Evolutionary conservation across 78 protist species (phyloP), one percentile per base, ranked within the genome.

Genomic region (Polysphondylium violaceum): DNA sequence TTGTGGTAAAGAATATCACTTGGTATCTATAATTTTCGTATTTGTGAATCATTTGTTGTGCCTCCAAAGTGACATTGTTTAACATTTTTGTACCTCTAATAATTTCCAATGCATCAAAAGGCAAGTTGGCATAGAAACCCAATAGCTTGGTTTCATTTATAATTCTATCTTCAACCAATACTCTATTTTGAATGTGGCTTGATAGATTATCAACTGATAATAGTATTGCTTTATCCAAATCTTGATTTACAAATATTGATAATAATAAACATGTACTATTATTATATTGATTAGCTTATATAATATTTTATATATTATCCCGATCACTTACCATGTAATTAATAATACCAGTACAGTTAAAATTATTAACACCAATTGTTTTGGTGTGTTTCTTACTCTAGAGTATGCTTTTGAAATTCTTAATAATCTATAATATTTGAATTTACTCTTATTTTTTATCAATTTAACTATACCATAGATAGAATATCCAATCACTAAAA

Each of bases 41-140:
- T 21, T 69, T n/a, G 31, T 61, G 61, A 35, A 83, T 19, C 8
- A 44, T 12, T 2, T 83, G 27, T 83, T 69, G 60, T 3, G 58
- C 40, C 9, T 31, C 63, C 8, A 9, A 31, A 0, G 91, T 69
- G 1, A 31, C 25, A 6, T 68, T 53, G 11, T 27, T 7, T 3
- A 83, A 27, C 29, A 31, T 21, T 19, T 69, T 51, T 0, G 91
- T 83, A n/a, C 43, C 38, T 16, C 43, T 11, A 7, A 83, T 50
- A 0, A 83, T 36, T 12, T 83, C 67, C 33, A 69, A 23, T 58
- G 79, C 91, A 58, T 83, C 91, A 36, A 58, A 83, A 11, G 91
- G 91, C 29, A 83, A 19, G 17, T 21, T 14, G n/a, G 35, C 23
- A 75, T 75, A 75, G 9, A 16, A 0, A 0, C 61, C 21, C 5